Evolutionary conservation across 768 basidiomycete species (phyloP).

Genomic region (Termitomyces sp.): DNA sequence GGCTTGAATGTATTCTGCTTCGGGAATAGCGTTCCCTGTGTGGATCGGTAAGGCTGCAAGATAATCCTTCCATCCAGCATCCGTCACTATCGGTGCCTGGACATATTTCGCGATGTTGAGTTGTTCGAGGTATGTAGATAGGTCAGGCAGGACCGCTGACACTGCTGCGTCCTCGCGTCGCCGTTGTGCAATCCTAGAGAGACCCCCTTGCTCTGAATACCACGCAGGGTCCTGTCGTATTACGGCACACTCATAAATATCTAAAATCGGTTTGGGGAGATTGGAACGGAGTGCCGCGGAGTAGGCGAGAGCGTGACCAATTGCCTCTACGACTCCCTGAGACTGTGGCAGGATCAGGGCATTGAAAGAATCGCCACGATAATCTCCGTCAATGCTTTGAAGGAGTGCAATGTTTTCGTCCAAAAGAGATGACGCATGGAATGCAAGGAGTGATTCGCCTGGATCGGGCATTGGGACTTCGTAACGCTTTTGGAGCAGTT

Average conservation of each 20-base stretch:
- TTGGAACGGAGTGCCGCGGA: slow-evolving; percentile 40
- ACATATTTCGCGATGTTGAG: slow-evolving; percentile 46
- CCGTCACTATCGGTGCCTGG: slow-evolving; percentile 48
- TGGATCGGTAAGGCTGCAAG: slow-evolving; percentile 32
- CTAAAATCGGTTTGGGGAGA: slow-evolving; percentile 43
- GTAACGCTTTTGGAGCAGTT: slow-evolving; percentile 53
- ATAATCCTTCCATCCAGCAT: slow-evolving; percentile 44
- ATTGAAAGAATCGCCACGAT: slow-evolving; percentile 48
- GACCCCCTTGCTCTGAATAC: slow-evolving; percentile 48
- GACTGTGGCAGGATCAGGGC: slow-evolving; percentile 52
- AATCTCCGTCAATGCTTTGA: slow-evolving; percentile 29
- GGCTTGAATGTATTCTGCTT: slow-evolving; percentile 33
- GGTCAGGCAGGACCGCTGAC: slow-evolving; percentile 34
- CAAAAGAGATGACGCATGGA: slow-evolving; percentile 39
- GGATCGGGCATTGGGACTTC: slow-evolving; percentile 43
- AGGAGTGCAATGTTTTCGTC: slow-evolving; percentile 41
- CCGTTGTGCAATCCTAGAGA: slow-evolving; percentile 43
- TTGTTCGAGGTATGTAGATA: slow-evolving; percentile 33
- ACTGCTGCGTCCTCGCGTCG: slow-evolving; percentile 41
- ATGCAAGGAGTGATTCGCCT: slow-evolving; percentile 45
- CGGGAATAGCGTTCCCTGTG: slow-evolving; percentile 34
- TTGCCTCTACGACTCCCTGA: slow-evolving; percentile 47
- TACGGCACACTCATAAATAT: slow-evolving; percentile 48
- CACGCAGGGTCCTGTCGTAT: slow-evolving; percentile 52
- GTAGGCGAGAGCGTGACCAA: slow-evolving; percentile 59